Evolutionary conservation across 805 yeast species (phyloP).

Genomic region (Barnettozyma salicaria): DNA sequence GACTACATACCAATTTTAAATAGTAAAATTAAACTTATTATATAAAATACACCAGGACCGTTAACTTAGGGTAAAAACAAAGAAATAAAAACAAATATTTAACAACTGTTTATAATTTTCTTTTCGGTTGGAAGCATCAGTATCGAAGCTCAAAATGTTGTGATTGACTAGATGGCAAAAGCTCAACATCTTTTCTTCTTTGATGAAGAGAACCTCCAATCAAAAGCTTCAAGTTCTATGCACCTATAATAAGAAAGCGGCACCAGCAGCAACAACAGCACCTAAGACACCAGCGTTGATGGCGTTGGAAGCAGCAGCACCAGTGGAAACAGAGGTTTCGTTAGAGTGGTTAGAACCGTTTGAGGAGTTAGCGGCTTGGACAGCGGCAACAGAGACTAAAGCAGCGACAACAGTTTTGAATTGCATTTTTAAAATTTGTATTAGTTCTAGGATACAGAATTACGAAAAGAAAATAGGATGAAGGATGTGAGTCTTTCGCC

Average conservation of each 20-base stretch:
- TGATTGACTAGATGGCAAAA: too few species aligned
- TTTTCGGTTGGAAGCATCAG: too few species aligned
- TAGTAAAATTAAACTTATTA: conserved; percentile 7
- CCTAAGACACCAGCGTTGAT: conserved; percentile 72
- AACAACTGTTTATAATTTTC: conserved; percentile 6
- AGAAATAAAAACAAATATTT: conserved; percentile 7
- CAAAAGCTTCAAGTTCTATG: conserved; percentile 2
- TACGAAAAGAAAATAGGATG: conserved; percentile 1
- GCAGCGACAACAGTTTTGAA: conserved; percentile 62
- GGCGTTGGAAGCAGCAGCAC: conserved; percentile 47
- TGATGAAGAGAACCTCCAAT: background rate
- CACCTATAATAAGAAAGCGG: conserved; percentile 43
- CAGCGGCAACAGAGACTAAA: conserved; percentile 65
- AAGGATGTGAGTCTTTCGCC: background rate
- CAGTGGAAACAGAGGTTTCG: conserved; percentile 40
- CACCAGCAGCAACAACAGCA: conserved; percentile 84
- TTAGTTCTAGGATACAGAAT: conserved; percentile 6
- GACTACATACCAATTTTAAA: too few species aligned
- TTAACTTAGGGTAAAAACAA: conserved; percentile 4
- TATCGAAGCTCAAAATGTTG: too few species aligned
- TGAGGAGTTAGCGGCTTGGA: conserved; percentile 49
- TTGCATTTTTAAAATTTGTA: conserved; percentile 46
- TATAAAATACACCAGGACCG: conserved; percentile 8
- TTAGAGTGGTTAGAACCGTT: conserved; percentile 39
- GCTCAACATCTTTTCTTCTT: too few species aligned